Base-by-base conservation (phyloP, 2,329 filamentous ascomycete species). In the Trichoderma atrobrunneum region DNA sequence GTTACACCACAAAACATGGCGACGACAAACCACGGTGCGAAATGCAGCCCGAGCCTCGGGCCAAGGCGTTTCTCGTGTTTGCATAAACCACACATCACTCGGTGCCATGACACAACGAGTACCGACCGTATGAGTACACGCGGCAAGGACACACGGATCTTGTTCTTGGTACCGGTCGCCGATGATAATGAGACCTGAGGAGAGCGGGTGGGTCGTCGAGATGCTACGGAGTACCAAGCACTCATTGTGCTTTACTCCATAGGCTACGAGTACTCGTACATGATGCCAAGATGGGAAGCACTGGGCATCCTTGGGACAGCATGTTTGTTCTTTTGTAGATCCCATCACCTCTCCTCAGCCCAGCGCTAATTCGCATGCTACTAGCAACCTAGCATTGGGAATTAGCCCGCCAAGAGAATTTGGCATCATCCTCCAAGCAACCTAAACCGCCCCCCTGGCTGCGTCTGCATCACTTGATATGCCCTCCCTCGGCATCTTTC, bases 401-500 rank as follows among this genome's bases (percentile, higher is more conserved):
- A 60, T 54, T 54, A 68, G 54, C n/a, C 34, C 30, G 66, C 66
- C 66, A 69, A 69, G 66, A 69, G 16, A 26, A 18, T 69, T 26
- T 61, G 28, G 26, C 56, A 34, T 61, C 36, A 39, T 26, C 56
- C 56, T 61, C 21, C 43, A 21, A 61, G 56, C n/a, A 34, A 26
- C 28, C 64, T 36, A 57, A 57, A 54, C 48, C 30, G 28, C 16
- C 36, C 65, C 48, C 63, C 18, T 54, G 30, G 64, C 24, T 57
- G 51, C 5, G 36, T 67, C 32, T 28, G 54, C 30, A 57, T 43
- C 51, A 26, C 51, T 28, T 30, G 51, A 67, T 39, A 68, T 59
- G 54, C 34, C 51, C 63, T 59, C 65, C 34, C 65, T 68, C 54
- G 65, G 65, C 54, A 59, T 60, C 24, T 59, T 68, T 68, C 65